Conservation (phyloP, 441 rosid species). For the Sinapis alba region DNA sequence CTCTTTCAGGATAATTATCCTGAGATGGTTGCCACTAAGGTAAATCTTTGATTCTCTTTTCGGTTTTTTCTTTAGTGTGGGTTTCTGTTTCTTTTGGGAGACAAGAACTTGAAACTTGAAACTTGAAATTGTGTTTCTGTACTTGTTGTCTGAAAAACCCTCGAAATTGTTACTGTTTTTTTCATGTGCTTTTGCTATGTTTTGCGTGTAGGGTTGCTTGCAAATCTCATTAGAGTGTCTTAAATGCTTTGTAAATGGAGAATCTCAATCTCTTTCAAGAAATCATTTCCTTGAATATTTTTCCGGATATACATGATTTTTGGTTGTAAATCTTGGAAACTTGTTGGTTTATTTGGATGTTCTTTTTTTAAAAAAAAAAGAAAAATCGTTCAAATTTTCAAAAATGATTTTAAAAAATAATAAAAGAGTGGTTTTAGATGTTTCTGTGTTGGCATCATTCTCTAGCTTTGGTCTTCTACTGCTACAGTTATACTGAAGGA, state of each 20-base stretch:
- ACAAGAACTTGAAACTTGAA: neutral
- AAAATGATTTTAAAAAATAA: neutral
- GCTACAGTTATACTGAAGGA: slow-evolving; percentile 24
- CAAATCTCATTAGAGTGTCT: slow-evolving; percentile 29
- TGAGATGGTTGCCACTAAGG: slow-evolving; percentile 99
- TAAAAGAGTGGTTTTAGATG: slow-evolving; percentile 20
- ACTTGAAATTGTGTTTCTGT: neutral
- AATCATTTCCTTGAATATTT: neutral
- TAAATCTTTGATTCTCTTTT: slow-evolving; percentile 21
- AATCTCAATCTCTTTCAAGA: slow-evolving; percentile 9
- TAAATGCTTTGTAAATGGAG: slow-evolving; percentile 18
- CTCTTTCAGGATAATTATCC: slow-evolving; percentile 97
- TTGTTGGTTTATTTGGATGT: neutral
- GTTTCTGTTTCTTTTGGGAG: neutral
- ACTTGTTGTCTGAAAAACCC: slow-evolving; percentile 28
- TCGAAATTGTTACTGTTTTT: slow-evolving; percentile 19
- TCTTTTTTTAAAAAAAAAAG: too few species aligned
- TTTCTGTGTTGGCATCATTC: slow-evolving; percentile 29
- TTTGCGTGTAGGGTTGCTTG: slow-evolving; percentile 38
- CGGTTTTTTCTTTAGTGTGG: neutral
- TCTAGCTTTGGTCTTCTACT: slow-evolving; percentile 24
- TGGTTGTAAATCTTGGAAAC: neutral
- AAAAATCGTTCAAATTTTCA: slow-evolving; percentile 29
- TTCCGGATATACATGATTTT: neutral
- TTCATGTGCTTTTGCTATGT: slow-evolving; percentile 35